Percentiles rank a stretch among this genome's conserved stretches.
Evolutionary conservation across 2,329 filamentous ascomycete genomes (phyloP).

Genomic region (Botrytis pseudocinerea): DNA sequence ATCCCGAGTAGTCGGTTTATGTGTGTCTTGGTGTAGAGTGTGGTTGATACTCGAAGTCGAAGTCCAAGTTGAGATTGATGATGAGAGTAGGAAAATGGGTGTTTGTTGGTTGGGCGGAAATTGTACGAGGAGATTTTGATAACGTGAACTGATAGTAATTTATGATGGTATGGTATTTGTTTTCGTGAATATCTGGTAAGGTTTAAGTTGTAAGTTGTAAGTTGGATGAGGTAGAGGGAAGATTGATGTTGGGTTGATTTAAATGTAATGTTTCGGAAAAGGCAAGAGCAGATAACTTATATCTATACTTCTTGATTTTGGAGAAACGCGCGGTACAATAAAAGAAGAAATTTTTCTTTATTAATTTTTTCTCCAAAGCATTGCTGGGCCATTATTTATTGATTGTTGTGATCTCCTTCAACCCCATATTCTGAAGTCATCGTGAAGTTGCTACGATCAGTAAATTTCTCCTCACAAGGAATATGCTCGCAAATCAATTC

Average conservation of each 20-base stretch:
- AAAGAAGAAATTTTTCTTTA: not conserved
- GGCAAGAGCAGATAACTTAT: constrained; percentile 11
- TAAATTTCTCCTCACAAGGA: constrained; percentile 9
- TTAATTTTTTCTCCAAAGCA: not conserved
- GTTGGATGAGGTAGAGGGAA: not conserved
- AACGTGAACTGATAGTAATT: constrained; percentile 4
- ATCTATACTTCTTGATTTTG: not conserved
- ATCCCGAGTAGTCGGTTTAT: not conserved
- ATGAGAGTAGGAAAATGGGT: not conserved
- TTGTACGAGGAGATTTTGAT: not conserved
- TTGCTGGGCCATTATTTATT: constrained; percentile 7
- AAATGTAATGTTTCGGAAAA: not conserved
- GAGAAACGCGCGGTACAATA: not conserved
- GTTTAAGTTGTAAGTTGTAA: not conserved
- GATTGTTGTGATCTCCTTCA: constrained; percentile 8
- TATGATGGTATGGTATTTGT: constrained; percentile 7
- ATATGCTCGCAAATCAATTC: constrained; percentile 2
- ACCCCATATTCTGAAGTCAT: constrained; percentile 15
- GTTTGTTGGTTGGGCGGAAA: not conserved
- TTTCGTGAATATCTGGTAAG: not conserved
- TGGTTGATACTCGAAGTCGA: not conserved
- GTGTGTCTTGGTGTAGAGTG: not conserved
- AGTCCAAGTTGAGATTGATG: not conserved
- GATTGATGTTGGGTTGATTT: not conserved
- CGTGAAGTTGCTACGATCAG: not conserved